These are phyloP conservation scores for Diacronema lutheri DNA, from an alignment of 78 protist species.

Conservation along the genomic window DNA sequence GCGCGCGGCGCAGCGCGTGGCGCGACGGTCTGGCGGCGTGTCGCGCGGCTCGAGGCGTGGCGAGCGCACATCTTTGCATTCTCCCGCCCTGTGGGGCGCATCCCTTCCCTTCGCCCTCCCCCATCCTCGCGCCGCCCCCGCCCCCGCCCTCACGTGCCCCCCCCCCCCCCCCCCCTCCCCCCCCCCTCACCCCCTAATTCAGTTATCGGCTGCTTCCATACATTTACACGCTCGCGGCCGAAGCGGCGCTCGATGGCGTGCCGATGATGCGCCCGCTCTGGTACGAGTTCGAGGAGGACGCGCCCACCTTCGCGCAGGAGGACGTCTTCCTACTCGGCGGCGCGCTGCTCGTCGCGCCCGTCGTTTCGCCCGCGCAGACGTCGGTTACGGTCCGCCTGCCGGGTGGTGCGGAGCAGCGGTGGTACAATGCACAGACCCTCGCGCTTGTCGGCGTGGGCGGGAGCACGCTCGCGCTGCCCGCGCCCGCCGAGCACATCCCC, in stretches of 20 bases:
- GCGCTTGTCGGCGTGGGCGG: neutral
- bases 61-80: no score
- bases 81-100: no score
- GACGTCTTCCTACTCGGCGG: constrained; percentile 62
- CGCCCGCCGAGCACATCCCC: constrained; percentile 75
- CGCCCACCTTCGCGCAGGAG: neutral
- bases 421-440: neutral
- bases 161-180: no score
- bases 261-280: constrained; percentile 80
- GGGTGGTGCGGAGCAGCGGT: neutral
- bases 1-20: no score
- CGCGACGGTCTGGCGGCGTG: no score
- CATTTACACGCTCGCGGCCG: constrained; percentile 75
- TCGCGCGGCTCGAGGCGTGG: no score
- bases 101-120: no score
- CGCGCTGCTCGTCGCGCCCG: constrained; percentile 67
- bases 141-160: no score
- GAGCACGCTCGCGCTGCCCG: constrained; percentile 26
- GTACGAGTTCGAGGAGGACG: constrained; percentile 67
- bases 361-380: constrained; percentile 27
- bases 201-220: constrained; percentile 85
- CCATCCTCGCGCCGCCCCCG: no score
- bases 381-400: constrained; percentile 50
- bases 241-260: constrained; percentile 61
- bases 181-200: no score